These are phyloP conservation scores for Ilyonectria destructans DNA, from an alignment of 2,329 filamentous ascomycete species.

Conservation along the genomic window DNA sequence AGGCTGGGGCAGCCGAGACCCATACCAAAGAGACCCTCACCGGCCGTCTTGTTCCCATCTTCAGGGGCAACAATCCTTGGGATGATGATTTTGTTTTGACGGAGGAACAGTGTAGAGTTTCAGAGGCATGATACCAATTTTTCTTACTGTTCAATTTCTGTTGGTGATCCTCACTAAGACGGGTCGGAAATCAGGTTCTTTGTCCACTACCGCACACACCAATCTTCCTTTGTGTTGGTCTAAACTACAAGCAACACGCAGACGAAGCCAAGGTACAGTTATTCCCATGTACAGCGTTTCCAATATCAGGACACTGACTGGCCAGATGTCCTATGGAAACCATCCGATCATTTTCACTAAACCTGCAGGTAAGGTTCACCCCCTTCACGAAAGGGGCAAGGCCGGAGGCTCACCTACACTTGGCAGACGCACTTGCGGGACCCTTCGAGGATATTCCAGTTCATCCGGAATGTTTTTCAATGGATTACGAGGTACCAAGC, in stretches of 20 bases:
- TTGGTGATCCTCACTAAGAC: not conserved
- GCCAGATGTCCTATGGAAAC: not conserved
- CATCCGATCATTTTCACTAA: not conserved
- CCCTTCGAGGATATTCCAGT: not conserved
- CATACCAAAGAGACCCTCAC: not conserved
- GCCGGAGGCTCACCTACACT: not conserved
- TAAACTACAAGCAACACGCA: conserved; percentile 2
- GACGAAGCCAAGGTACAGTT: not conserved
- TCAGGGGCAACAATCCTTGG: not conserved
- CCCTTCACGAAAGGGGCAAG: not conserved
- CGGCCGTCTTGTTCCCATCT: not conserved
- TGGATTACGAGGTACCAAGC: not conserved
- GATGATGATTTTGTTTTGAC: not conserved
- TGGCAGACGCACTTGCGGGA: not conserved
- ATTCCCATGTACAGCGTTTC: not conserved
- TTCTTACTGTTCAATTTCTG: no score
- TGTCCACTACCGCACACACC: not conserved
- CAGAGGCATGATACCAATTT: not conserved
- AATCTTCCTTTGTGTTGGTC: not conserved
- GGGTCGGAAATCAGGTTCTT: not conserved
- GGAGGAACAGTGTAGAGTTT: not conserved
- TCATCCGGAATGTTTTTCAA: not conserved
- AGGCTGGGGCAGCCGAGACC: not conserved
- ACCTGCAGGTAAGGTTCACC: not conserved
- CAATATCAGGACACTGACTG: not conserved